These are phyloP conservation scores for Helicosporidium sp. DNA, from an alignment of 139 green algal genomes.

Conservation along the genomic window DNA sequence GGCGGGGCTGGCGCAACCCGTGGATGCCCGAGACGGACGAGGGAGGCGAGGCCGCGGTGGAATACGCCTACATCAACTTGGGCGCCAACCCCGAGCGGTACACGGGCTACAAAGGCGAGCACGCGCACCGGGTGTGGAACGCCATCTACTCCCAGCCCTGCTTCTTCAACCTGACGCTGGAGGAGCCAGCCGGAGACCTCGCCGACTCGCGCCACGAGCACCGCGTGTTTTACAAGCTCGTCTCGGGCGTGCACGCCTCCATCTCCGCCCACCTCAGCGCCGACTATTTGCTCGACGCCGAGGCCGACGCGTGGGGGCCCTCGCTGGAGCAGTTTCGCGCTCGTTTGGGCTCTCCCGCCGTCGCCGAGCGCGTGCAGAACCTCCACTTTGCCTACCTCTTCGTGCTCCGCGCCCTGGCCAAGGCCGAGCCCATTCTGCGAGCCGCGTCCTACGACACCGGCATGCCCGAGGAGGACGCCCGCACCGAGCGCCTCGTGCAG, in stretches of 20 bases:
- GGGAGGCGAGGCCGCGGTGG: slow-evolving; percentile 48
- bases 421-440: slow-evolving; percentile 47
- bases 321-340: slow-evolving; percentile 53
- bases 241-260: slow-evolving; percentile 78
- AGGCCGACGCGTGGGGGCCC: slow-evolving; percentile 33
- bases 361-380: slow-evolving; percentile 50
- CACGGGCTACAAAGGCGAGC: slow-evolving; percentile 68
- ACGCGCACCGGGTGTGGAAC: slow-evolving; percentile 71
- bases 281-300: slow-evolving; percentile 48
- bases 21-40: slow-evolving; percentile 68
- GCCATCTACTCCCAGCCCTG: slow-evolving; percentile 80
- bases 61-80: slow-evolving; percentile 88
- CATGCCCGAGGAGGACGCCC: slow-evolving; percentile 33
- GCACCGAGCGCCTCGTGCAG: slow-evolving; percentile 33
- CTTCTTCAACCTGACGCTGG: slow-evolving; percentile 30
- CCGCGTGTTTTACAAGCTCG: slow-evolving; percentile 57
- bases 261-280: slow-evolving; percentile 69
- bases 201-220: slow-evolving; percentile 37
- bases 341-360: slow-evolving; percentile 32
- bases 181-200: neutral
- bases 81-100: slow-evolving; percentile 78
- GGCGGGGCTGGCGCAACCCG: slow-evolving; percentile 73
- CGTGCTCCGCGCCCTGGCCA: slow-evolving; percentile 61
- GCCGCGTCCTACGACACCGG: slow-evolving; percentile 43
- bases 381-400: slow-evolving; percentile 92